A percentile compares a stretch with the other conserved stretches of the same genome.
Evolutionary conservation across 768 basidiomycete species (phyloP).

Genomic region (Pholiota molesta): DNA sequence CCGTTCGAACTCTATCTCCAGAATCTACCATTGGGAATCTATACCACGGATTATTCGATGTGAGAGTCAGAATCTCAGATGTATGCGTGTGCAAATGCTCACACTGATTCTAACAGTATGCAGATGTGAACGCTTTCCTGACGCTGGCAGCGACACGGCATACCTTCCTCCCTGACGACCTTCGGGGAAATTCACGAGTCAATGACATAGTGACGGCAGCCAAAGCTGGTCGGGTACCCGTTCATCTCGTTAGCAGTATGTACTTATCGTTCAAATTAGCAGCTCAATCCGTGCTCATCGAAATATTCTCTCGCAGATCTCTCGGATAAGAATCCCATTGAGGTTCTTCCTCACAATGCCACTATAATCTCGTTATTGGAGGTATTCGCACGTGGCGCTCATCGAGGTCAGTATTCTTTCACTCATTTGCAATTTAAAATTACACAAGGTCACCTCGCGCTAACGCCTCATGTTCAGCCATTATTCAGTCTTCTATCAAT

Average conservation of each 20-base stretch:
- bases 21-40: constrained; percentile 28
- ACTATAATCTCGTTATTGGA: constrained; percentile 63
- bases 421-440: background rate
- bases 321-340: constrained; percentile 83
- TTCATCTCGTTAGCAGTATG: constrained; percentile 79
- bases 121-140: constrained; percentile 88
- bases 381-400: constrained; percentile 70
- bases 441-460: background rate
- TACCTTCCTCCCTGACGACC: constrained; percentile 61
- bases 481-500: constrained; percentile 53
- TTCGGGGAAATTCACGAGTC: constrained; percentile 59
- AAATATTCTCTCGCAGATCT: constrained; percentile 51
- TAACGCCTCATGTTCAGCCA: constrained; percentile 37
- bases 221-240: constrained; percentile 71
- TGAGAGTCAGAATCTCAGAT: constrained; percentile 35
- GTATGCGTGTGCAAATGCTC: background rate
- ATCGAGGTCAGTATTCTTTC: constrained; percentile 54
- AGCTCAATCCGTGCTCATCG: background rate
- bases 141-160: constrained; percentile 82
- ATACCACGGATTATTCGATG: constrained; percentile 74
- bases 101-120: constrained; percentile 50
- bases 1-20: constrained; percentile 44
- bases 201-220: constrained; percentile 77
- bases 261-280: constrained; percentile 8
- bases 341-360: constrained; percentile 63